Evolutionary conservation across 805 yeast genomes (phyloP).

Genomic region (Yamadazyma sp.): DNA sequence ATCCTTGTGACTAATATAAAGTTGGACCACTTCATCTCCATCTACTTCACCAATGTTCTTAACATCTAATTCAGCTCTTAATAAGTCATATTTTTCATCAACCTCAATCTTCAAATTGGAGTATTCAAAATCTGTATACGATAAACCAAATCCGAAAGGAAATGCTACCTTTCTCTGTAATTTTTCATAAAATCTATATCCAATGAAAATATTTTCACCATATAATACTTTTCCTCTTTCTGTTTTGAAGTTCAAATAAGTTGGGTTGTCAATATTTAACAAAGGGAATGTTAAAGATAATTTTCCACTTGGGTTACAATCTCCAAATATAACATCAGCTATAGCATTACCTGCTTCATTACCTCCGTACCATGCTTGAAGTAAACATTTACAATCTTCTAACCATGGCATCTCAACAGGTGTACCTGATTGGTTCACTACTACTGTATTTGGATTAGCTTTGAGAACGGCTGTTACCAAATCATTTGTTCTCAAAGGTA

Average conservation of each 20-base stretch:
- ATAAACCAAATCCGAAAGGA: constrained; percentile 31
- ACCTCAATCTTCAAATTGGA: constrained; percentile 13
- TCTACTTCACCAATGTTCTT: constrained; percentile 21
- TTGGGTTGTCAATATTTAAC: constrained; percentile 23
- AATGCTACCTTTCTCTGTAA: constrained; percentile 23
- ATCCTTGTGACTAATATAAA: constrained; percentile 19
- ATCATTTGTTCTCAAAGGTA: constrained; percentile 17
- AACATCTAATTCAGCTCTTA: constrained; percentile 18
- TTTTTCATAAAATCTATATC: constrained; percentile 32
- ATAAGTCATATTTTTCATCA: constrained; percentile 14
- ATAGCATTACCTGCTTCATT: constrained; percentile 53
- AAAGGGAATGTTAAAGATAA: constrained; percentile 16
- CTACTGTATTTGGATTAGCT: constrained; percentile 25
- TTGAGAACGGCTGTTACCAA: constrained; percentile 22
- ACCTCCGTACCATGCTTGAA: constrained; percentile 44
- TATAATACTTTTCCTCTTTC: constrained; percentile 30
- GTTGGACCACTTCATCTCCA: constrained; percentile 30
- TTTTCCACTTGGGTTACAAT: constrained; percentile 29
- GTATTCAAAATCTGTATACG: constrained; percentile 24
- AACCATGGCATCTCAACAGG: constrained; percentile 29
- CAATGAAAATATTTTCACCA: constrained; percentile 31
- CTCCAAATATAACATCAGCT: constrained; percentile 32
- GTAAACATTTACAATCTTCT: constrained; percentile 19
- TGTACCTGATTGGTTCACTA: constrained; percentile 30
- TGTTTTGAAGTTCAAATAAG: constrained; percentile 28